phyloP scores from a whole-genome alignment of 2,329 filamentous ascomycete genomes.

The Ophiostoma himal-ulmi region DNA sequence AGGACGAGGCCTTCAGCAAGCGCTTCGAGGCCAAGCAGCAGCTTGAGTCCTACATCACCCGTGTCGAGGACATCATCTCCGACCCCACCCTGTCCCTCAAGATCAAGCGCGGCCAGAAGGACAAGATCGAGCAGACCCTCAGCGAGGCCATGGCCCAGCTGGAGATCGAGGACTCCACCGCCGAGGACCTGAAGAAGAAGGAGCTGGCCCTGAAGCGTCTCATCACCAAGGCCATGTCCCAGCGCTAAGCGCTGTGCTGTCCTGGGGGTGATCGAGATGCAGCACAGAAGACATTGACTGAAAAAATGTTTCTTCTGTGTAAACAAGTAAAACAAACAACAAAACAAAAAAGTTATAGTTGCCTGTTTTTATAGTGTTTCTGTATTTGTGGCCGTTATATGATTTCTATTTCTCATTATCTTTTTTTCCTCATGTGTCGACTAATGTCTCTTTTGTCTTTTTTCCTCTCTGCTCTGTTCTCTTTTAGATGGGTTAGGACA shows the following conservation, averaged over 20 bases:
- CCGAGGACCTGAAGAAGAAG: constrained; percentile 99
- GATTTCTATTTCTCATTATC: constrained; percentile 4
- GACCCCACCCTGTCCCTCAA: constrained; percentile 94
- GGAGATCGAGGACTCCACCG: constrained; percentile 84
- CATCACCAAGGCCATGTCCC: constrained; percentile 97
- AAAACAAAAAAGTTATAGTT: constrained; percentile 14
- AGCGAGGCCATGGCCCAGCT: constrained; percentile 97
- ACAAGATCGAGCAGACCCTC: constrained; percentile 97
- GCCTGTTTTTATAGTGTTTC: constrained; percentile 12
- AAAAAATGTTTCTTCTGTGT: neutral
- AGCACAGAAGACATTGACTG: neutral
- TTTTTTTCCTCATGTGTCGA: neutral
- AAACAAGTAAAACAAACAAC: constrained; percentile 10
- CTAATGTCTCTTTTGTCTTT: neutral
- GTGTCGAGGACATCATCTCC: constrained; percentile 97
- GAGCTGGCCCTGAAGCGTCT: constrained; percentile 95
- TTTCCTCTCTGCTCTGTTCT: neutral
- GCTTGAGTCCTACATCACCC: constrained; percentile 97
- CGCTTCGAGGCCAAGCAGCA: constrained; percentile 98
- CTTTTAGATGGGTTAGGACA: neutral
- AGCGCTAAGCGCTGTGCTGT: constrained; percentile 53
- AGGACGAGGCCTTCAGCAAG: constrained; percentile 98
- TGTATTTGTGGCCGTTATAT: constrained; percentile 8
- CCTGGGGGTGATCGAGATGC: neutral
- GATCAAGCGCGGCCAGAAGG: constrained; percentile 98